Base-by-base conservation (phyloP, 768 basidiomycete genomes). In the Xanthoconium stramineum region DNA sequence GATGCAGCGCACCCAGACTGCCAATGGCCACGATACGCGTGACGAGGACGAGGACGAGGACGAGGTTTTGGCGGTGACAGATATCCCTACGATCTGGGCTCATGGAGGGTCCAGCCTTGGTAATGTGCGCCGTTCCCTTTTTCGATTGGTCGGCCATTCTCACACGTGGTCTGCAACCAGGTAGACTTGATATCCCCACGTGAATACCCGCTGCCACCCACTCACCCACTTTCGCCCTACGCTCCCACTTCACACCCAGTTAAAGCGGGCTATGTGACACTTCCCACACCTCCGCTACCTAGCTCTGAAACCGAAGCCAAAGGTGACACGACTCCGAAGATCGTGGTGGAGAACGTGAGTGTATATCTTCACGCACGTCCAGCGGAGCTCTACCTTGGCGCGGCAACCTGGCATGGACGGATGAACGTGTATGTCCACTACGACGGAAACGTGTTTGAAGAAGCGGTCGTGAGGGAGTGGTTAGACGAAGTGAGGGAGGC, bases 361-460 rank as follows among this genome's bases (percentile, higher is more conserved):
- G 50, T 60, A 12, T 55, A 56, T 58, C 67, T 83, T 12, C 78
- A 75, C 37, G 72, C 74, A 50, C 76, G 80, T 10, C 78, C 82
- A 2, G 71, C 63, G 3, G 78, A 83, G 59, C 55, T 69, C 12
- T 69, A 81, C 59, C 71, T 83, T 0, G 77, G 78, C 2, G 76
- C 80, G 13, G 51, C 67, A 3, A 78, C 71, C 3, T 64, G 61
- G 5, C 61, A 57, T 3, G 64, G 73, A 33, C 65, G 68, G 37
- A 54, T 84, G 38, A 54, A 55, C 2, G 44, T 82, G 43, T 53
- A 61, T 15, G 40, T 72, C 6, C 74, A 51, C 58, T 78, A 71
- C 60, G 83, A 84, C 47, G 68, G 63, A 9, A 80, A 83, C 58
- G 77, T 79, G 6, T 83, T 75, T 43, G 72, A 77, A 2, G 68